Evolutionary conservation across 805 yeast genomes (phyloP).

Genomic region (Kuraishia piskuri): DNA sequence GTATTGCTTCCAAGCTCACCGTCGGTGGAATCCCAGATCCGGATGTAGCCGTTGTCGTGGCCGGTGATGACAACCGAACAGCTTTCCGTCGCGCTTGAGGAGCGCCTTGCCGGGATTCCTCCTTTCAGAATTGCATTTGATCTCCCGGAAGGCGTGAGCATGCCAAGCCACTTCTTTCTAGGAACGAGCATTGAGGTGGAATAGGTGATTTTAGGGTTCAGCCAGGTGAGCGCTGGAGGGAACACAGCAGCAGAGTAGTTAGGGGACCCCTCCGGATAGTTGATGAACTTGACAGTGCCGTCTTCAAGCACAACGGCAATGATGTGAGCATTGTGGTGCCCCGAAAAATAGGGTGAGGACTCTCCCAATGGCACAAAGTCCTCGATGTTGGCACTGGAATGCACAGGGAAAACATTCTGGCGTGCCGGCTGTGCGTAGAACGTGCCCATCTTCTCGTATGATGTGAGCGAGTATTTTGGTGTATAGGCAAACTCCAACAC

Average conservation of each 20-base stretch:
- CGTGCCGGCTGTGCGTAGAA: slow-evolving; percentile 58
- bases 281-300: slow-evolving; percentile 57
- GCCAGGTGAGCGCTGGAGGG: slow-evolving; percentile 76
- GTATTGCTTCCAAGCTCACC: slow-evolving; percentile 57
- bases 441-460: slow-evolving; percentile 74
- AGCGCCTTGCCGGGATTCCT: slow-evolving; percentile 59
- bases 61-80: slow-evolving; percentile 72
- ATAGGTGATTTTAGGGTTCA: slow-evolving; percentile 61
- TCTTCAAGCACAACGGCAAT: slow-evolving; percentile 49
- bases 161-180: slow-evolving; percentile 70
- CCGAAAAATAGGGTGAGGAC: slow-evolving; percentile 68
- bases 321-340: slow-evolving; percentile 68
- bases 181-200: slow-evolving; percentile 43
- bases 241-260: slow-evolving; percentile 49
- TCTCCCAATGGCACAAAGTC: slow-evolving; percentile 47
- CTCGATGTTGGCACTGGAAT: slow-evolving; percentile 32
- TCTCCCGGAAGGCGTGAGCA: slow-evolving; percentile 28
- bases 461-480: slow-evolving; percentile 69
- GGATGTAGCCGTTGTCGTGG: slow-evolving; percentile 74
- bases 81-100: slow-evolving; percentile 36
- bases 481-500: slow-evolving; percentile 73
- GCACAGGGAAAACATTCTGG: slow-evolving; percentile 48
- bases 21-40: slow-evolving; percentile 78
- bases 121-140: slow-evolving; percentile 53
- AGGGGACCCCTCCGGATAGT: slow-evolving; percentile 46